phyloP scores from a whole-genome alignment of 2,329 filamentous ascomycete species.

The Celoporthe dispersa region DNA sequence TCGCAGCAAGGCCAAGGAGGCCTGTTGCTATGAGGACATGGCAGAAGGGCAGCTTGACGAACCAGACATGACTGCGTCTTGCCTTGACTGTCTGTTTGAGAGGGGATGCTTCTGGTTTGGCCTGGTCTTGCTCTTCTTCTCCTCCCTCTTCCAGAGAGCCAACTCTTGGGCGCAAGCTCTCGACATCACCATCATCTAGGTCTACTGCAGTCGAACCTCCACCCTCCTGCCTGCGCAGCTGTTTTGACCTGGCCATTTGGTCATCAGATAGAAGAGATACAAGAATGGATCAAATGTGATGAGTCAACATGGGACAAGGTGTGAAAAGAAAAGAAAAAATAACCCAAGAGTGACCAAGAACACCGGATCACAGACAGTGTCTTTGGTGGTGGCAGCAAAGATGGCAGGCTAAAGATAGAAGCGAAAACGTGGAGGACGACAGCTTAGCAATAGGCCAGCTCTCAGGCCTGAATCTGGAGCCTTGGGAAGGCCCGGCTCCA shows the following conservation, averaged over 20 bases:
- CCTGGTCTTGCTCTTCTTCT: background rate
- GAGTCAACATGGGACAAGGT: background rate
- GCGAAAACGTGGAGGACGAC: background rate
- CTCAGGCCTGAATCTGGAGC: constrained; percentile 1
- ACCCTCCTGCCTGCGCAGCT: background rate
- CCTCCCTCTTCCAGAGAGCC: background rate
- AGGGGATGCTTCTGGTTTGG: background rate
- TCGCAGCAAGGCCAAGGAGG: background rate
- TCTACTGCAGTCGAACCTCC: background rate
- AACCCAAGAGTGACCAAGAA: no score
- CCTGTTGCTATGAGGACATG: constrained; percentile 8
- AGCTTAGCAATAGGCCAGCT: constrained; percentile 19
- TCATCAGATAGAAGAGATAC: background rate
- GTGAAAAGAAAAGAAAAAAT: no score
- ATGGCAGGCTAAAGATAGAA: background rate
- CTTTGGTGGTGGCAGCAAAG: background rate
- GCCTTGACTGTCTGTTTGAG: no score
- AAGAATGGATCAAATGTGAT: background rate
- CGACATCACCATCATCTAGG: background rate
- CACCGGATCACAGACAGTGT: no score
- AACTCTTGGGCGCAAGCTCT: background rate
- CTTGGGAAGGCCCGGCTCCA: background rate
- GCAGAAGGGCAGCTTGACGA: constrained; percentile 2
- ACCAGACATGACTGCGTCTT: background rate
- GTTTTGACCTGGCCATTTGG: background rate